Evolutionary conservation across 345 rosid genomes (phyloP), one percentile per base, ranked within the genome.

Genomic region (Gossypium bickii): DNA sequence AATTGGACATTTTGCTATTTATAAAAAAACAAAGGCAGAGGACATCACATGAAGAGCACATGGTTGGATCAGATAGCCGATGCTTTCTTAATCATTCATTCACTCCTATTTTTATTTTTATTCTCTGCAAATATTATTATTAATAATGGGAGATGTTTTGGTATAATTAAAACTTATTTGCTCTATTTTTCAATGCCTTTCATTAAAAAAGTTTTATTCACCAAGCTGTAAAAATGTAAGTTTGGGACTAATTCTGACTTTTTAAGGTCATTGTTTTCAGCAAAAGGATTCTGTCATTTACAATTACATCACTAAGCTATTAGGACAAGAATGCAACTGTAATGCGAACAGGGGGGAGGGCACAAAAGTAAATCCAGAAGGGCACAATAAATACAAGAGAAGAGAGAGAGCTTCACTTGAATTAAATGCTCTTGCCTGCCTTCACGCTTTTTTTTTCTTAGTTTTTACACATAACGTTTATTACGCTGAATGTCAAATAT

Each of bases 11-110:
- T 34, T 34, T 80, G 79, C 83, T 71, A 77, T 58, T 18, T 49
- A 38, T 56, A 53, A 17, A 53, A 56, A 61, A 45, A 6, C 43
- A 18, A 22, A 56, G 60, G 60, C 24, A 11, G 73, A 73, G 12
- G 44, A 45, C 12, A 47, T 72, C 80, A 78, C 80, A 78, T 47
- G 78, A 73, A 34, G 72, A 62, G 60, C 84, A 75, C 80, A 73
- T 75, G 84, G 80, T 43, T 64, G 38, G 11, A 44, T 2, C 63
- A 72, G 84, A 78, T 5, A 11, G 16, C 77, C 41, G 80, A 78
- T 27, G 58, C 41, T 34, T 34, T 34, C 41, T 34, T 34, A 34
- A 34, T 34, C 55, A 4, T 49, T 5, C 16, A 6, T 55, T 55
- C 77, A 72, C 64, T 71, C n/a, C 38, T 4, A 4, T 34, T 34